Evolutionary conservation across 1,284 basidiomycete species (phyloP).

Genomic region (Cryptococcus sp.): DNA sequence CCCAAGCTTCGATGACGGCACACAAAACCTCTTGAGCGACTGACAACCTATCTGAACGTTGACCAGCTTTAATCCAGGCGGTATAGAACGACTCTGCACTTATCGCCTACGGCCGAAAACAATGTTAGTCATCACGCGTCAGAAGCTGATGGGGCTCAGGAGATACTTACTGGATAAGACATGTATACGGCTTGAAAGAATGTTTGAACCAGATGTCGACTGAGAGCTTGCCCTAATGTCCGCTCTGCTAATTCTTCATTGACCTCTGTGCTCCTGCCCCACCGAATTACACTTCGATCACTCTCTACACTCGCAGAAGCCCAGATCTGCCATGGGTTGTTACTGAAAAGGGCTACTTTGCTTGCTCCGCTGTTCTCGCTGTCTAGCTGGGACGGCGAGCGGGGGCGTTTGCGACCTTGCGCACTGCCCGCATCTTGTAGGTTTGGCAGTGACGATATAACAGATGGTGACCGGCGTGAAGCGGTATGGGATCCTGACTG

Average conservation of each 20-base stretch:
- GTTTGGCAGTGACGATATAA: no score
- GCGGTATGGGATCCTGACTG: background rate
- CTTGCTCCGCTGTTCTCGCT: background rate
- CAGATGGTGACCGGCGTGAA: background rate
- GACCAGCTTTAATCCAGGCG: slow-evolving; percentile 39
- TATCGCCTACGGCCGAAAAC: slow-evolving; percentile 20
- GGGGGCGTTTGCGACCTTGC: background rate
- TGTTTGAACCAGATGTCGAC: slow-evolving; percentile 35
- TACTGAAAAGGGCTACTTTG: slow-evolving; percentile 1
- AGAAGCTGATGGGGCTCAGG: background rate
- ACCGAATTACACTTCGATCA: slow-evolving; percentile 12
- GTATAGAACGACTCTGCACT: slow-evolving; percentile 41
- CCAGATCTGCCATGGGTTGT: slow-evolving; percentile 30
- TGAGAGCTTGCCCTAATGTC: slow-evolving; percentile 32
- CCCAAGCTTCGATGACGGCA: slow-evolving; percentile 45
- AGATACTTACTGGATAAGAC: slow-evolving; percentile 33
- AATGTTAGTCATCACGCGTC: background rate
- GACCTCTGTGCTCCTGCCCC: slow-evolving; percentile 30
- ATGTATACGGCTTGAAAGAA: slow-evolving; percentile 42
- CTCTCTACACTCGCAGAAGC: slow-evolving; percentile 1
- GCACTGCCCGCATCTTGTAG: background rate
- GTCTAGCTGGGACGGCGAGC: background rate
- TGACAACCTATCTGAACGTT: slow-evolving; percentile 36
- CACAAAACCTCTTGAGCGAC: slow-evolving; percentile 41
- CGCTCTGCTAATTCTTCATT: slow-evolving; percentile 37